Percentiles rank a stretch among this genome's conserved stretches.
Evolutionary conservation across 768 basidiomycete genomes (phyloP).

Genomic region (Kwoniella sp.): DNA sequence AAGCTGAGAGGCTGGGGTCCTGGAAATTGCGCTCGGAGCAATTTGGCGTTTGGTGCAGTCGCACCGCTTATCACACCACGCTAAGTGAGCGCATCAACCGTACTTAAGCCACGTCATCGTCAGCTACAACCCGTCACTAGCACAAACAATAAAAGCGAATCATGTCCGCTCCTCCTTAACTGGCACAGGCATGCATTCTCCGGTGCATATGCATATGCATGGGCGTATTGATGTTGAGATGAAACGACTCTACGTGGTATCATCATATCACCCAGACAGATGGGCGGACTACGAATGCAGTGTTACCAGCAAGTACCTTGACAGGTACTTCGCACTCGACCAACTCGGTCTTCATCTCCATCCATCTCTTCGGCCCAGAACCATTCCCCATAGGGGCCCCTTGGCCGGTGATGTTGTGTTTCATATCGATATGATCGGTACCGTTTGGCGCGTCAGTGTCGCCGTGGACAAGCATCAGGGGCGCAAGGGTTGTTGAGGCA

Average conservation of each 20-base stretch:
- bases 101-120: background rate
- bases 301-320: conserved; percentile 84
- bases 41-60: no score
- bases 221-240: background rate
- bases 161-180: no score
- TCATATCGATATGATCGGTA: background rate
- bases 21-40: no score
- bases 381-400: no score
- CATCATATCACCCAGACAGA: conserved; percentile 28
- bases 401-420: background rate
- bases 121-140: no score
- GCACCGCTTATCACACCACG: background rate
- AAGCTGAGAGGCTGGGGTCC: no score
- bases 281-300: conserved; percentile 64
- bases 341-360: conserved; percentile 72
- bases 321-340: conserved; percentile 95
- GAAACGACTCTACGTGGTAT: no score
- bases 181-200: background rate
- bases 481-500: conserved; percentile 57
- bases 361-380: conserved; percentile 60
- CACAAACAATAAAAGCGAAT: no score
- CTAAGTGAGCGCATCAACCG: background rate
- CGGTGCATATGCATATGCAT: background rate
- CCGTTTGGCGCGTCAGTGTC: background rate
- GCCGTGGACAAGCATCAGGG: conserved; percentile 20